Evolutionary conservation across 345 rosid species (phyloP), one percentile per base, ranked within the genome.

Genomic region (Euphorbia lathyris): DNA sequence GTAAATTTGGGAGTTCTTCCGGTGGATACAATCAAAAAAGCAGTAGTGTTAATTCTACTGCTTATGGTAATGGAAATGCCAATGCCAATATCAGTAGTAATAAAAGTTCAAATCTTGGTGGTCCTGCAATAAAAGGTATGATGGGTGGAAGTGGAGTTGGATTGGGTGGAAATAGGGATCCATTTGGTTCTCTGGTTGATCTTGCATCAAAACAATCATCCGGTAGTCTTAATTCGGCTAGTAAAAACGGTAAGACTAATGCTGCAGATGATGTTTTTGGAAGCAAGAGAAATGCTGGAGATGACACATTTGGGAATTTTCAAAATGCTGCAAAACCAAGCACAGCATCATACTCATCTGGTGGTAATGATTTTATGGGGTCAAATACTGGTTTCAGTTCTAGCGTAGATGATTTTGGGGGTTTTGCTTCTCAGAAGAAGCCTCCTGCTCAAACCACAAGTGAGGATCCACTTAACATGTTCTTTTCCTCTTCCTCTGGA

Each of bases 151-250:
- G 61, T 63, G 63, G 69, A n/a, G 67, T 22, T 72, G 63, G 52
- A 25, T 13, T 78, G 80, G 73, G 78, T 76, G 69, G 73, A 25
- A 86, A 82, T 55, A 81, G 75, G 63, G 99, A 91, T 65, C 97
- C 97, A 8, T 94, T 94, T 78, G 86, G 92, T 77, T 85, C 90
- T 72, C 83, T 94, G 83, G 78, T 84, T 63, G 96, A 88, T 65
- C 80, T 86, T 9, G 90, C 87, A 71, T 80, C 86, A 5, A 94
- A 90, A 68, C 77, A 86, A 50, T 77, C 89, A 1, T 40, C 70
- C 0, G 84, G 73, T 58, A 78, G 75, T 76, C 81, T 86, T 45
- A 86, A 86, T 70, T 82, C 96, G 0, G 79, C 72, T 4, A 77
- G 64, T 77, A 88, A 86, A 74, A 65, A 38, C 6, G 76, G 76